These are phyloP conservation scores for Reticulascus tulasneorum DNA, from an alignment of 2,329 filamentous ascomycete genomes.

Conservation along the genomic window DNA sequence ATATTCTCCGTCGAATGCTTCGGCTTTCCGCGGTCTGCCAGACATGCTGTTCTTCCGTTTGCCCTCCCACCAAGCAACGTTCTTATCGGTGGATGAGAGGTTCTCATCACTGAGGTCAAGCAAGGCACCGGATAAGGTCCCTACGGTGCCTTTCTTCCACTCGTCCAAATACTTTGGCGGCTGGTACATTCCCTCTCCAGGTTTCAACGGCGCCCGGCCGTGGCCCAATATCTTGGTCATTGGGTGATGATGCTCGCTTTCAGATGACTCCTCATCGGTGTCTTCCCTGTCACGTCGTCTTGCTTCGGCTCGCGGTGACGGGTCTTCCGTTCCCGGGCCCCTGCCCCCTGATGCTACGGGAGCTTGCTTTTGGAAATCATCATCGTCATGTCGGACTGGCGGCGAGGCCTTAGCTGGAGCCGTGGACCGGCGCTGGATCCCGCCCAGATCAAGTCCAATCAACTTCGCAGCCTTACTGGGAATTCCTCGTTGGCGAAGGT, in stretches of 20 bases:
- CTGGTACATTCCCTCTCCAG: slow-evolving; percentile 54
- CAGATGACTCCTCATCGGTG: slow-evolving; percentile 24
- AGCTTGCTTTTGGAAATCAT: slow-evolving; percentile 21
- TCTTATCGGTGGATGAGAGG: slow-evolving; percentile 37
- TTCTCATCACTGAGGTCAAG: slow-evolving; percentile 52
- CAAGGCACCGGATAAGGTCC: slow-evolving; percentile 53
- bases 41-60: slow-evolving; percentile 44
- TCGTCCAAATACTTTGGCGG: slow-evolving; percentile 62
- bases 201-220: slow-evolving; percentile 36
- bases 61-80: slow-evolving; percentile 74
- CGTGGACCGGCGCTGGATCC: slow-evolving; percentile 12
- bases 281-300: slow-evolving; percentile 23
- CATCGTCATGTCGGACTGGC: slow-evolving; percentile 15
- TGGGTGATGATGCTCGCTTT: slow-evolving; percentile 29
- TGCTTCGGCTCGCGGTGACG: slow-evolving; percentile 1
- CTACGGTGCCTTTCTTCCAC: slow-evolving; percentile 66
- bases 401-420: slow-evolving; percentile 5
- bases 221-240: slow-evolving; percentile 39
- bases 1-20: slow-evolving; percentile 64
- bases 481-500: slow-evolving; percentile 5
- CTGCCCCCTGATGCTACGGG: slow-evolving; percentile 3
- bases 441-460: slow-evolving; percentile 10
- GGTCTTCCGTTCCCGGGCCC: too few species aligned
- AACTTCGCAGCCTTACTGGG: slow-evolving; percentile 15
- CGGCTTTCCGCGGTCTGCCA: slow-evolving; percentile 50